phyloP scores from a whole-genome alignment of 345 rosid genomes.

The Noccaea caerulescens region DNA sequence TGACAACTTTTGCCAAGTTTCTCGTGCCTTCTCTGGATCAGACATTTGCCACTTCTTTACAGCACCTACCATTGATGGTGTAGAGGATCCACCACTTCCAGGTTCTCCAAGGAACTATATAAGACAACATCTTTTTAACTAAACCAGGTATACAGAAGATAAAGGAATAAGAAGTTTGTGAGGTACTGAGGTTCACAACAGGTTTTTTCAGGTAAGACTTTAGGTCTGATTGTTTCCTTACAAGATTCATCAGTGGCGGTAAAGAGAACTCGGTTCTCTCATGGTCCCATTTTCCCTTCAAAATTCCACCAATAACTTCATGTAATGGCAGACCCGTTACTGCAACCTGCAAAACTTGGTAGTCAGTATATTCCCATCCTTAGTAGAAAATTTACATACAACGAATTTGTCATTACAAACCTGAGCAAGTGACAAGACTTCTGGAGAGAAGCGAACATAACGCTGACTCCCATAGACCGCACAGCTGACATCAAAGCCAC shows the following conservation, averaged over 20 bases:
- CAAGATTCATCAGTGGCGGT: constrained; percentile 94
- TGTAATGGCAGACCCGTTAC: constrained; percentile 55
- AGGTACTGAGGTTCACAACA: constrained; percentile 30
- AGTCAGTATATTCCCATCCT: constrained; percentile 30
- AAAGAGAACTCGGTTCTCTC: constrained; percentile 80
- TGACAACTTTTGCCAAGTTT: constrained; percentile 79
- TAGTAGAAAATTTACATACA: not conserved
- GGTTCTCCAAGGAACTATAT: constrained; percentile 88
- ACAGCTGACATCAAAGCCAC: constrained; percentile 98
- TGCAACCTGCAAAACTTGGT: constrained; percentile 56
- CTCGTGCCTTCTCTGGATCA: constrained; percentile 77
- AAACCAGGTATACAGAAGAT: constrained; percentile 17
- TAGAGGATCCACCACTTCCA: constrained; percentile 96
- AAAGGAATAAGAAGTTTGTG: constrained; percentile 19
- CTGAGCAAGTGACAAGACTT: constrained; percentile 86
- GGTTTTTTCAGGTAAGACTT: not conserved
- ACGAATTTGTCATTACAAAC: constrained; percentile 45
- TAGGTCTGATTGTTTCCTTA: constrained; percentile 43
- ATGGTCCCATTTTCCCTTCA: constrained; percentile 86
- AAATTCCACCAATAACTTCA: constrained; percentile 61
- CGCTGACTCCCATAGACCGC: constrained; percentile 97
- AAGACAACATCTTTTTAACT: constrained; percentile 34
- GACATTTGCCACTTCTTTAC: constrained; percentile 94
- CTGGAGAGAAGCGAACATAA: constrained; percentile 92
- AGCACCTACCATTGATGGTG: constrained; percentile 98